Base-by-base conservation (phyloP, 2,329 filamentous ascomycete genomes). In the Verticillium klebahnii region DNA sequence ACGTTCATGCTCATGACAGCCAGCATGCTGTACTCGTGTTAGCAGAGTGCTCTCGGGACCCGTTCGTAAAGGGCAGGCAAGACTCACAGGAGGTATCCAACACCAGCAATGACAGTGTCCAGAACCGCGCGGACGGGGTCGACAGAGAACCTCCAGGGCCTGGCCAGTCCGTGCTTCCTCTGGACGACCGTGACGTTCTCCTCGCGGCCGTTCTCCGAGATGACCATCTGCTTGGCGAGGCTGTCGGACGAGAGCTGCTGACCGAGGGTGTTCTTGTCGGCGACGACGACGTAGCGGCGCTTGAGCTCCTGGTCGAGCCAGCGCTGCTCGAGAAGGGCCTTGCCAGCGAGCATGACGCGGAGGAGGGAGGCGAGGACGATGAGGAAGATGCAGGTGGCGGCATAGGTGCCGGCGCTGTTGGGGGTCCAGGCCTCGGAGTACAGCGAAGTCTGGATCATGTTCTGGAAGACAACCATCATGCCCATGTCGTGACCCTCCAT, bases 1-100 rank as follows among this genome's bases (percentile, higher is more conserved):
- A 94, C 84, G 69, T 95, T 95, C 79, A 92, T 86, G 1, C 91
- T 93, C 92, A 95, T 97, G 71, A 96, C 90, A 15, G 90, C 91
- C 77, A 97, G 78, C 93, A 97, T 97, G 63, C 93, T 97, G 55
- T 4, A 19, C 0, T 7, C 15, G 14, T 25, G 32, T 31, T 50
- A 52, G 50, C 14, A 32, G 14, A 52, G 11, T 59, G 2, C 3
- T 58, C 11, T 29, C n/a, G 34, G 19, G 15, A 4, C 2, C 15
- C 7, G 5, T 32, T 14, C 2, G 15, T 19, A 12, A 25, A 19
- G 3, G 19, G 56, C 32, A 3, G 40, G 39, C 57, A 25, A 52
- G 37, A 87, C 91, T 84, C 78, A 96, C 93, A 97, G 86, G 36
- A 97, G 78, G 76, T 96, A 97, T 14, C 89, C 90, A 55, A 96